phyloP scores from a whole-genome alignment of 345 rosid species.

The Raphanus raphanistrum region DNA sequence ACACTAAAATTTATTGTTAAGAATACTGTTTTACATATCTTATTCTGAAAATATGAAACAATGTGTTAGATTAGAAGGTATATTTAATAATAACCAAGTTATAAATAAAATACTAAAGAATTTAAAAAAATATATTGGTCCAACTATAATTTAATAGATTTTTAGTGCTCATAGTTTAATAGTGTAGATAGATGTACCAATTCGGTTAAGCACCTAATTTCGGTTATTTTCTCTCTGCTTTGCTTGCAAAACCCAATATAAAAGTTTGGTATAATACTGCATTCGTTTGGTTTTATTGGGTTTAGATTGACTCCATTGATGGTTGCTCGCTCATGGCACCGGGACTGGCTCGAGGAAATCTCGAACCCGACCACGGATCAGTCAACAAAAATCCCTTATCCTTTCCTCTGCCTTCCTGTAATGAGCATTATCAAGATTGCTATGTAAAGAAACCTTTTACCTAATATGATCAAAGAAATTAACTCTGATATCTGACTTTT shows the following conservation, averaged over 20 bases:
- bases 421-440: conserved; percentile 82
- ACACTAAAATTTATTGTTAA: no score
- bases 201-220: no score
- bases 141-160: no score
- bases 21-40: no score
- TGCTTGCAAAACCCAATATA: neutral
- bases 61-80: no score
- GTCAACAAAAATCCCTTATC: conserved; percentile 49
- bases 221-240: neutral
- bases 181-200: no score
- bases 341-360: conserved; percentile 78
- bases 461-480: neutral
- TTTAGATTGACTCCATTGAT: conserved; percentile 41
- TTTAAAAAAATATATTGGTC: no score
- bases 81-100: no score
- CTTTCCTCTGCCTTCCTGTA: conserved; percentile 77
- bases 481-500: neutral
- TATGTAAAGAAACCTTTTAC: conserved; percentile 48
- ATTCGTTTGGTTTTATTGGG: neutral
- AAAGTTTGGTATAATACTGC: neutral
- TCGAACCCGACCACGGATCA: conserved; percentile 49
- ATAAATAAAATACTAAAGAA: no score
- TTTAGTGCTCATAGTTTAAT: no score
- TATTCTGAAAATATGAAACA: no score
- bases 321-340: conserved; percentile 83